phyloP scores from a whole-genome alignment of 306 rosid genomes.

The Echinosophora koreensis region DNA sequence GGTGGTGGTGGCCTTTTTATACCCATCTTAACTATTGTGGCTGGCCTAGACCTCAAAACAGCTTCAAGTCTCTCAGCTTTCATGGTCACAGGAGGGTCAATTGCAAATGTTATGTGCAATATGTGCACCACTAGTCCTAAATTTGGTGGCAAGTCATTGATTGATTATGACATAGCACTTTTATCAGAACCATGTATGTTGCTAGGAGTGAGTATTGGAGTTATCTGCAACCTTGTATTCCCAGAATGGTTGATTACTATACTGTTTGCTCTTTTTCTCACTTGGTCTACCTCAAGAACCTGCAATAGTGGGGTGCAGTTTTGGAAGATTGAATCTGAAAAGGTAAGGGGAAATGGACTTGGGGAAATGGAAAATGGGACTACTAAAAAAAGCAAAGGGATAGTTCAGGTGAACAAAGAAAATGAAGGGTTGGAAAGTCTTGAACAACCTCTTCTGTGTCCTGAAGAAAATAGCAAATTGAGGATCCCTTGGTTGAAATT shows the following conservation, averaged over 20 bases:
- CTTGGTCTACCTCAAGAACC: constrained; percentile 86
- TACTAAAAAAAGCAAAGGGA: constrained; percentile 41
- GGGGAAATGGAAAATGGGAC: constrained; percentile 51
- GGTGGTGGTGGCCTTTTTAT: constrained; percentile 91
- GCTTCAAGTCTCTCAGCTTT: constrained; percentile 89
- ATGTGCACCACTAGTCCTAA: constrained; percentile 52
- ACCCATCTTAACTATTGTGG: constrained; percentile 71
- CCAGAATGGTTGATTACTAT: constrained; percentile 86
- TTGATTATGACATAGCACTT: constrained; percentile 81
- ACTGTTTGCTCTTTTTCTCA: constrained; percentile 78
- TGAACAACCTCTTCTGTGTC: constrained; percentile 61
- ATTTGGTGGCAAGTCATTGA: constrained; percentile 61
- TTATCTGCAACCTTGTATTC: constrained; percentile 79
- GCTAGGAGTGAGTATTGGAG: constrained; percentile 87
- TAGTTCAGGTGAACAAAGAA: constrained; percentile 34
- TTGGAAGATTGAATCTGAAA: constrained; percentile 74
- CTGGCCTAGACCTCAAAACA: constrained; percentile 79
- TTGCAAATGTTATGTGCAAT: constrained; percentile 73
- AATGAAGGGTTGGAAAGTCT: constrained; percentile 35
- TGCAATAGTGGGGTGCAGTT: constrained; percentile 63
- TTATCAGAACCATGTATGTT: constrained; percentile 83
- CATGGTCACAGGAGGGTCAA: constrained; percentile 94
- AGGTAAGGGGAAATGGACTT: constrained; percentile 47
- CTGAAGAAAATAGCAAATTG: constrained; percentile 29
- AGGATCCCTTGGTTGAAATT: constrained; percentile 76